A percentile compares a stretch with the other conserved stretches of the same genome.
Conservation (phyloP, 129 eudicot genomes). For the Tagetes patula region DNA sequence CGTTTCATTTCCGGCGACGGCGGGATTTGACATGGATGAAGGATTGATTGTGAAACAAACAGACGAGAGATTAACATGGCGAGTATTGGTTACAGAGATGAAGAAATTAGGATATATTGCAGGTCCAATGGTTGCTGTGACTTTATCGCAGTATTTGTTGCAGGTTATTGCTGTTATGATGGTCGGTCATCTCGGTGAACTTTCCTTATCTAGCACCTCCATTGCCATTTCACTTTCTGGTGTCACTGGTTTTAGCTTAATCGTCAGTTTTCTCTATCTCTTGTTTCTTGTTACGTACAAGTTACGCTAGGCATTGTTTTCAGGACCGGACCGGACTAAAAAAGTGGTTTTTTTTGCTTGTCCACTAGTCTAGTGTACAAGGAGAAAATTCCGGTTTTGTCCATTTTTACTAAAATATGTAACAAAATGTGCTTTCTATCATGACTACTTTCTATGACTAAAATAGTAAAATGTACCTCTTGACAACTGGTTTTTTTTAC, state of each 20-base stretch:
- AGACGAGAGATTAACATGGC: conserved; percentile 33
- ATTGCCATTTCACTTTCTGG: conserved; percentile 65
- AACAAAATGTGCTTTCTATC: too few relatives aligned
- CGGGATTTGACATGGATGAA: conserved; percentile 42
- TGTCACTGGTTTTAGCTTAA: conserved; percentile 75
- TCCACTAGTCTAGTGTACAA: too few relatives aligned
- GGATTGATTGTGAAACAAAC: conserved; percentile 30
- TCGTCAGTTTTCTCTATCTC: conserved; percentile 40
- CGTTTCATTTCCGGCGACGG: neutral
- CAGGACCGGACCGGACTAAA: too few relatives aligned
- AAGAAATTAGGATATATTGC: conserved; percentile 53
- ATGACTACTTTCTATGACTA: too few relatives aligned
- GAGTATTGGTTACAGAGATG: conserved; percentile 46
- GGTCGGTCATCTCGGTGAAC: conserved; percentile 92
- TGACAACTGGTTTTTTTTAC: too few relatives aligned
- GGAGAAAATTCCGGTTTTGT: too few relatives aligned
- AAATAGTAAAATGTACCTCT: too few relatives aligned
- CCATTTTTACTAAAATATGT: too few relatives aligned
- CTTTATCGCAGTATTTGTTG: conserved; percentile 51
- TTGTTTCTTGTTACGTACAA: neutral
- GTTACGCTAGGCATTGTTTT: neutral
- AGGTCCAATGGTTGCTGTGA: conserved; percentile 77
- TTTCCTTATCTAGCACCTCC: conserved; percentile 71
- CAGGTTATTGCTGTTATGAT: conserved; percentile 61
- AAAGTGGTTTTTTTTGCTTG: too few relatives aligned